Conservation (phyloP, 2,329 filamentous ascomycete species). For the Trichoderma sp. region DNA sequence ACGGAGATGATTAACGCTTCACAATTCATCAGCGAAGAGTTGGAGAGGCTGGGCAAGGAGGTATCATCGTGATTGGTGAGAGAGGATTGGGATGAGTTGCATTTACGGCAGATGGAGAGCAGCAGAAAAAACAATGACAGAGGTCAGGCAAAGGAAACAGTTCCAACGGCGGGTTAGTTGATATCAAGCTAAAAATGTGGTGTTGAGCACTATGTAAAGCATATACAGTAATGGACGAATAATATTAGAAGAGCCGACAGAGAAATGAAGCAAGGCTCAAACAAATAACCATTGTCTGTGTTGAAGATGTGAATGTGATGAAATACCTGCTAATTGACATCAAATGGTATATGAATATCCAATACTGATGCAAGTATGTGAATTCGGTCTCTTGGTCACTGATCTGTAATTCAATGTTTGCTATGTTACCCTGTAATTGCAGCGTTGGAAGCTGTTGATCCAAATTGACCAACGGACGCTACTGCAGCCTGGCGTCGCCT, state of each 20-base stretch:
- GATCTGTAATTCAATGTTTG: background rate
- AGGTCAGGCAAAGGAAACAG: background rate
- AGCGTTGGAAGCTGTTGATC: background rate
- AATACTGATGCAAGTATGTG: background rate
- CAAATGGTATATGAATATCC: background rate
- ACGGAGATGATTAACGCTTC: conserved; percentile 75
- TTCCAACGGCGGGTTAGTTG: background rate
- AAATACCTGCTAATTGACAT: background rate
- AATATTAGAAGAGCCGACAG: background rate
- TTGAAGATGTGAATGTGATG: background rate
- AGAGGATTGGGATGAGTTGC: background rate
- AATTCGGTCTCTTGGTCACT: background rate
- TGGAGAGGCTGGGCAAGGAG: conserved; percentile 62
- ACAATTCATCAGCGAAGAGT: conserved; percentile 63
- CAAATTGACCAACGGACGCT: background rate
- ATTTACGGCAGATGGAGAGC: background rate
- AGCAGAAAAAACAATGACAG: background rate
- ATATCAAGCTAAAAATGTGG: background rate
- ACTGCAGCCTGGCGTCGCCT: background rate
- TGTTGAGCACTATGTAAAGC: background rate
- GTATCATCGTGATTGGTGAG: conserved; percentile 36
- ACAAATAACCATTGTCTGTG: background rate
- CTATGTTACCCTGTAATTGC: background rate
- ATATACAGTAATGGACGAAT: background rate
- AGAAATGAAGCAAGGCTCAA: background rate